Base-by-base conservation (phyloP, 179 eudicot species). In the Beta corolliflora region DNA sequence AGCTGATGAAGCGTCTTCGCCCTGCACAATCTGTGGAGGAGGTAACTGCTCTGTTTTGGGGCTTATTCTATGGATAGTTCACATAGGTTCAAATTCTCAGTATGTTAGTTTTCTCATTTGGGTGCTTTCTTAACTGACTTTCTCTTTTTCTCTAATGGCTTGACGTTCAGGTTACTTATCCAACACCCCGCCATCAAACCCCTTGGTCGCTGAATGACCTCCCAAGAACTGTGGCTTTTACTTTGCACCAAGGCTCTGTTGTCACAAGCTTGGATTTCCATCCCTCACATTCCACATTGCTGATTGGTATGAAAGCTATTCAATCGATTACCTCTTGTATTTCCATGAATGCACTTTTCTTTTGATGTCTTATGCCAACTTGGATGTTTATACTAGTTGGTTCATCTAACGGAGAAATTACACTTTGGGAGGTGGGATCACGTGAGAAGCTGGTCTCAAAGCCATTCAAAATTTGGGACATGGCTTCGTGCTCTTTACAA, bases 191-290 rank as follows among this genome's bases (percentile, higher is more conserved):
- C 64, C 92, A 88, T 78, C 92, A 88, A 85, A 79, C 86, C 77
- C 81, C 88, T 76, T 90, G 92, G 92, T 91, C 97, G 10, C 15
- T 89, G 75, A 95, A 93, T 81, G 97, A 93, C 84, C 85, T 95
- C 83, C 98, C 93, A 48, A 89, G 92, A 90, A 88, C 82, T 4
- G 94, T 91, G 76, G 91, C 92, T 79, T 84, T 88, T 84, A 86
- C 88, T 78, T 68, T 90, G 84, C 91, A 87, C 80, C 94, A 89
- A 81, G 94, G 91, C 71, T 91, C 93, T 75, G 18, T 87, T 65
- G 90, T 95, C 71, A 89, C 87, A 36, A 93, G 96, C 94, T 86
- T 93, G 94, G 95, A 93, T 79, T 95, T 92, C 81, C 97, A 93
- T 84, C 97, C 97, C 25, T 86, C 92, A 76, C 92, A 89, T 75